phyloP scores from a whole-genome alignment of 176 grass and related monocot species.

The Secale cereale region DNA sequence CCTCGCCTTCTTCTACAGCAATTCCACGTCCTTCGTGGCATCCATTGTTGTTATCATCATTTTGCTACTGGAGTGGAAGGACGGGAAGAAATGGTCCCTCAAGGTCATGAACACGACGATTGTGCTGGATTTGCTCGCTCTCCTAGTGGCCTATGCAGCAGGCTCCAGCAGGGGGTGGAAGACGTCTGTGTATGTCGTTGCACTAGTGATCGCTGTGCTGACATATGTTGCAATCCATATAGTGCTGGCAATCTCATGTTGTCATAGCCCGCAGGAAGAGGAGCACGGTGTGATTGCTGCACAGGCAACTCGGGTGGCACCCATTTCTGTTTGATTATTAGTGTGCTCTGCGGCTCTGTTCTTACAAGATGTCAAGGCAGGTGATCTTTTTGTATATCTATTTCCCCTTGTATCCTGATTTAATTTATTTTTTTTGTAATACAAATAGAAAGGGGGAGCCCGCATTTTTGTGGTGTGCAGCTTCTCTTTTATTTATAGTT shows the following conservation, averaged over 20 bases:
- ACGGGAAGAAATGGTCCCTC: neutral
- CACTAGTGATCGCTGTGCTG: neutral
- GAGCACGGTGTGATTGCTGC: no score
- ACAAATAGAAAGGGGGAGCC: no score
- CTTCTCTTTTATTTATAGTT: no score
- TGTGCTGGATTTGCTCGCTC: constrained; percentile 23
- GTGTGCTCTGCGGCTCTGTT: no score
- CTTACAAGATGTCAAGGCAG: no score
- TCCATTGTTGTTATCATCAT: constrained; percentile 1
- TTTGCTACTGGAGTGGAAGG: neutral
- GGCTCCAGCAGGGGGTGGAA: constrained; percentile 21
- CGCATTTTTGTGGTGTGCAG: no score
- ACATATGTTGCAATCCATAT: neutral
- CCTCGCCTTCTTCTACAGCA: constrained; percentile 22
- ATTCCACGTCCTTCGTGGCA: constrained; percentile 8
- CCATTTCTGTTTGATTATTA: no score
- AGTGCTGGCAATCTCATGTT: neutral
- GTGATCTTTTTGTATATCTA: no score
- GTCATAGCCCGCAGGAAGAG: no score
- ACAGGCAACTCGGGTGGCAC: no score
- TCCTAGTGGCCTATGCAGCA: constrained; percentile 8
- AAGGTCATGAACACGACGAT: constrained; percentile 8
- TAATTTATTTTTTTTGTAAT: no score
- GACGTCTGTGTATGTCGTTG: neutral
- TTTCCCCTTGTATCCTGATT: no score